Evolutionary conservation across 2,329 filamentous ascomycete species (phyloP), one percentile per base, ranked within the genome.

Genomic region (Sordariomycetes sp.): DNA sequence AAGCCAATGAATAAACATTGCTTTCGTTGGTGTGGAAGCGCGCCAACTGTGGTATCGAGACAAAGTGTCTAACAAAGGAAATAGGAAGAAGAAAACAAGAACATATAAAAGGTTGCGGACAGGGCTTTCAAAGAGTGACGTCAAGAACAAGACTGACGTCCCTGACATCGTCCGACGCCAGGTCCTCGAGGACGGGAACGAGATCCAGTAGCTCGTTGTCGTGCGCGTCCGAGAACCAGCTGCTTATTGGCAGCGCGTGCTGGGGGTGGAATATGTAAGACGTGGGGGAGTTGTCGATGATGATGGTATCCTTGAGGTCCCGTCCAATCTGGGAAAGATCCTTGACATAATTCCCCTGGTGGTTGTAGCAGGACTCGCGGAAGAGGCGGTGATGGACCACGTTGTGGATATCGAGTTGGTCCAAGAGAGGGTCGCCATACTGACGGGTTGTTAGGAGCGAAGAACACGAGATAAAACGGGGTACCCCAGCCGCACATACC

Each of bases 211-310:
- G 80, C 78, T 99, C 94, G 73, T 99, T 99, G 76, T 99, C 94
- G 73, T 99, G 94, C 61, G 94, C 94, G 74, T 99, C 94, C 63
- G 91, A 96, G 76, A 99, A 99, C 94, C 94, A 99, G 78, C 92
- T 97, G 81, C 91, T 96, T 75, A 99, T 99, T 28, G 94, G 94
- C 54, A 99, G 92, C 60, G 94, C 94, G 70, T 99, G 94, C 75
- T 99, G 92, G 25, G 94, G 94, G 69, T 99, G 94, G 80, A 99
- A 99, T 66, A 99, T 97, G 76, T 99, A 99, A 13, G 92, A 97
- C 4, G 94, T 99, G 2, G 94, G 94, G 53, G 94, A 97, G 74
- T 99, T 99, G 76, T 99, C 94, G 67, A 99, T 99, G 70, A 99
- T 99, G 69, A 99, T 99, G 22, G 92, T 99, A 68, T 99, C 92